phyloP scores from a whole-genome alignment of 345 rosid genomes.

The Eutrema heterophyllum region DNA sequence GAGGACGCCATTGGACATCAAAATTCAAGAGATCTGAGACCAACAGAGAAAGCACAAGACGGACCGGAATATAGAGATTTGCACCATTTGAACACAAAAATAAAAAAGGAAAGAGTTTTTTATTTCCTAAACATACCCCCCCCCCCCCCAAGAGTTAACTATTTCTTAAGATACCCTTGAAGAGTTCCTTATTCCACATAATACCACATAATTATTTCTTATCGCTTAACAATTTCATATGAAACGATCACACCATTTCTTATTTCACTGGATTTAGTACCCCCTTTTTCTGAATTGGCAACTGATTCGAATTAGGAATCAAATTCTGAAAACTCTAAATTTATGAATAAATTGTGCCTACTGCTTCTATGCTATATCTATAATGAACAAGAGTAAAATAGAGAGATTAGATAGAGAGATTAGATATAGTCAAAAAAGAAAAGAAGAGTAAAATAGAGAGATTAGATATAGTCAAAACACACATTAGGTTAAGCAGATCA shows the following conservation, averaged over 20 bases:
- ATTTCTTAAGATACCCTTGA: background rate
- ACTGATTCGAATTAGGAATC: background rate
- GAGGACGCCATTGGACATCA: slow-evolving; percentile 19
- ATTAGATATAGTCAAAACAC: background rate
- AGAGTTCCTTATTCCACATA: background rate
- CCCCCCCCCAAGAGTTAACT: background rate
- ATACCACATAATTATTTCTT: no score
- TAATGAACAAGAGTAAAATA: background rate
- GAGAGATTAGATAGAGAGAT: background rate
- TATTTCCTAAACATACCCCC: background rate
- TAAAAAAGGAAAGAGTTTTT: background rate
- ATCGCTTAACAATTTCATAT: no score
- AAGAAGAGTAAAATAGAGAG: background rate
- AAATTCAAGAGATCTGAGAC: background rate
- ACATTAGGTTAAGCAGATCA: background rate
- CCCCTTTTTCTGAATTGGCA: background rate
- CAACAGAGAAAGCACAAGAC: no score
- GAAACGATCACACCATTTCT: no score
- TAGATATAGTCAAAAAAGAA: background rate
- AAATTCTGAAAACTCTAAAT: background rate
- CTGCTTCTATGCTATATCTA: background rate
- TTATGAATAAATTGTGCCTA: background rate
- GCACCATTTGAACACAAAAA: no score
- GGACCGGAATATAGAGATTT: no score
- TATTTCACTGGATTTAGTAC: no score